phyloP scores from a whole-genome alignment of 192 early-diverging fungal genomes.

The Geranomyces variabilis region DNA sequence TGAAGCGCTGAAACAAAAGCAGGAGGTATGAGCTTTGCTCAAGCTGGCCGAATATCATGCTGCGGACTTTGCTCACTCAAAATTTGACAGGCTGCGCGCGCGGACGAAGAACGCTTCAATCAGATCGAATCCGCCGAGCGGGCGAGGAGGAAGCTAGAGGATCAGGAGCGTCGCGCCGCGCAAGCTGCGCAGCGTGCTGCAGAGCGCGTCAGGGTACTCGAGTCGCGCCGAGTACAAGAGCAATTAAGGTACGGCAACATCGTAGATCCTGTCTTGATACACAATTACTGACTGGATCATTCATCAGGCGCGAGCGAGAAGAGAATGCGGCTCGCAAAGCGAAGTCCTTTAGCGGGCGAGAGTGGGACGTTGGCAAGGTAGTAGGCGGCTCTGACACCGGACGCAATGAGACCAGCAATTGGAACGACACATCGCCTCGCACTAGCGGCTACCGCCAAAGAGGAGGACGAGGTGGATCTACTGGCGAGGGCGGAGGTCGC shows the following conservation, averaged over 20 bases:
- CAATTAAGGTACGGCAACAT: slow-evolving; percentile 17
- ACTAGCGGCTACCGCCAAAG: neutral
- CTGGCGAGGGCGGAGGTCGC: neutral
- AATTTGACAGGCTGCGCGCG: slow-evolving; percentile 9
- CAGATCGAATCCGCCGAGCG: neutral
- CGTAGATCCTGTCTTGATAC: too few relatives aligned
- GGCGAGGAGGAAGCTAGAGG: neutral
- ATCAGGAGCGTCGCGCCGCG: neutral
- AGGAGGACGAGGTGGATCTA: neutral
- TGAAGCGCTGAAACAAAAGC: slow-evolving; percentile 12
- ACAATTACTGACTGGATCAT: neutral
- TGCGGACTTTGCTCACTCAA: neutral
- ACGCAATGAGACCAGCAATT: neutral
- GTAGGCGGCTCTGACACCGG: neutral
- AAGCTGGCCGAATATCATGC: neutral
- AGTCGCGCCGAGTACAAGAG: slow-evolving; percentile 2
- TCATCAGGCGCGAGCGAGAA: slow-evolving; percentile 22
- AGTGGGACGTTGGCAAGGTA: slow-evolving; percentile 27
- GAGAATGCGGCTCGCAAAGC: slow-evolving; percentile 34
- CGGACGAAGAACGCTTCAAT: slow-evolving; percentile 11
- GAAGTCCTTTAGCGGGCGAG: slow-evolving; percentile 4
- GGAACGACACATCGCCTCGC: neutral
- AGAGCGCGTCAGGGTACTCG: neutral
- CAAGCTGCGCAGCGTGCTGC: slow-evolving; percentile 15
- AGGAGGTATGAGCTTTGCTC: slow-evolving; percentile 16